Conservation (phyloP, 345 rosid species). For the Pelargonium nanum region DNA sequence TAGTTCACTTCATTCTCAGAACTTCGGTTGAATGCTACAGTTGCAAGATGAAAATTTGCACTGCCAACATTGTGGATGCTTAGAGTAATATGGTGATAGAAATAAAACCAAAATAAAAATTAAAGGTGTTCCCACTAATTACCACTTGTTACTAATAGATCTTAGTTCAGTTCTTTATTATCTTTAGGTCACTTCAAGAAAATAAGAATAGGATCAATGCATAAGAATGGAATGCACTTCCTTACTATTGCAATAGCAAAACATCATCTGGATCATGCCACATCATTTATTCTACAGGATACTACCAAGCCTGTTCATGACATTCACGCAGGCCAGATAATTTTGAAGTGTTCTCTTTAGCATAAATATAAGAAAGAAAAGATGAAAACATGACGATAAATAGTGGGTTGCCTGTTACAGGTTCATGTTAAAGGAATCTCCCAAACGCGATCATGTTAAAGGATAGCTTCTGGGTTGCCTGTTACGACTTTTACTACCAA, state of each 20-base stretch:
- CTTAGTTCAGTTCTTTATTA: neutral
- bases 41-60: neutral
- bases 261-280: neutral
- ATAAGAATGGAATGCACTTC: too few species aligned
- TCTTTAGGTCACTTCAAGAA: neutral
- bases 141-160: neutral
- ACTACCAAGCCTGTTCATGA: neutral
- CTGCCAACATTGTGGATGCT: neutral
- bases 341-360: too few species aligned
- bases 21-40: neutral
- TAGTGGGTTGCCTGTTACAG: too few species aligned
- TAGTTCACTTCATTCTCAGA: neutral
- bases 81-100: neutral
- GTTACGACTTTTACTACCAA: neutral
- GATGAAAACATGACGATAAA: too few species aligned
- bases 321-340: too few species aligned
- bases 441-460: neutral
- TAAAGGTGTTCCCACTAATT: neutral
- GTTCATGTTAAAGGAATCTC: neutral
- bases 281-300: neutral
- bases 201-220: neutral
- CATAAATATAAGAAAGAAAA: neutral
- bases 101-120: neutral
- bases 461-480: neutral
- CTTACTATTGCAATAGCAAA: too few species aligned